These are phyloP conservation scores for Elongisporangium prolatum DNA, from an alignment of 352 stramenopile genomes.

Conservation along the genomic window DNA sequence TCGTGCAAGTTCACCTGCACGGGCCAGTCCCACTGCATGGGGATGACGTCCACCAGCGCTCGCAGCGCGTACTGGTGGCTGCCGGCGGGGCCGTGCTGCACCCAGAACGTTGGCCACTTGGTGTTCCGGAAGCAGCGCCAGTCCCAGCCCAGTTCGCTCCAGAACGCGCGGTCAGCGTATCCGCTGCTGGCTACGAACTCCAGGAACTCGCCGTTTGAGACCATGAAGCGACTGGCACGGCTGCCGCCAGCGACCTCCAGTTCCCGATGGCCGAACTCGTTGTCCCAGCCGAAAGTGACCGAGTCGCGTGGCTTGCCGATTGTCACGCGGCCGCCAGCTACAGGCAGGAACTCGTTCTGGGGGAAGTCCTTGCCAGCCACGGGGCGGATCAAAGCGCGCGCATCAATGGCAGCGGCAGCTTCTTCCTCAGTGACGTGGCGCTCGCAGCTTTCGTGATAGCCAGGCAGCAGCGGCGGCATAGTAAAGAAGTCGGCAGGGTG, in stretches of 20 bases:
- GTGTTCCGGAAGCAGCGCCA: conserved; percentile 95
- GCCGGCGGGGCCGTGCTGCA: conserved; percentile 86
- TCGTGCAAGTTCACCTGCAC: conserved; percentile 97
- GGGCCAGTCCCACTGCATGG: conserved; percentile 96
- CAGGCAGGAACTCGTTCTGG: conserved; percentile 82
- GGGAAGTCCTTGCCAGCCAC: conserved; percentile 85
- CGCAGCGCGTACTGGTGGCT: conserved; percentile 93
- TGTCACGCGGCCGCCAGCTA: conserved; percentile 57
- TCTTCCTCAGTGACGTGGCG: conserved; percentile 6
- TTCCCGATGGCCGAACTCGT: conserved; percentile 93
- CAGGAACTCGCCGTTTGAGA: conserved; percentile 96
- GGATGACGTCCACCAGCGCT: conserved; percentile 86
- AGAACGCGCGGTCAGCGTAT: conserved; percentile 89
- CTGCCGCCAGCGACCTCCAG: conserved; percentile 84
- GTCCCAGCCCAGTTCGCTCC: conserved; percentile 91
- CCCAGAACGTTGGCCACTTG: conserved; percentile 96
- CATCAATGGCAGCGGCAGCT: neutral
- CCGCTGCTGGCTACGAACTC: conserved; percentile 94
- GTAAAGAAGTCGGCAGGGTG: conserved; percentile 88
- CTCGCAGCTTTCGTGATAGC: conserved; percentile 72
- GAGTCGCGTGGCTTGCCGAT: conserved; percentile 91
- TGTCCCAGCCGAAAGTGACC: conserved; percentile 96
- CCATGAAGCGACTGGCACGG: conserved; percentile 86
- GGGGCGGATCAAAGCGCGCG: conserved; percentile 30
- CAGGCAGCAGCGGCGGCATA: conserved; percentile 78